Conservation (phyloP, 164 flowering plant species). For the Hamamelis virginiana region DNA sequence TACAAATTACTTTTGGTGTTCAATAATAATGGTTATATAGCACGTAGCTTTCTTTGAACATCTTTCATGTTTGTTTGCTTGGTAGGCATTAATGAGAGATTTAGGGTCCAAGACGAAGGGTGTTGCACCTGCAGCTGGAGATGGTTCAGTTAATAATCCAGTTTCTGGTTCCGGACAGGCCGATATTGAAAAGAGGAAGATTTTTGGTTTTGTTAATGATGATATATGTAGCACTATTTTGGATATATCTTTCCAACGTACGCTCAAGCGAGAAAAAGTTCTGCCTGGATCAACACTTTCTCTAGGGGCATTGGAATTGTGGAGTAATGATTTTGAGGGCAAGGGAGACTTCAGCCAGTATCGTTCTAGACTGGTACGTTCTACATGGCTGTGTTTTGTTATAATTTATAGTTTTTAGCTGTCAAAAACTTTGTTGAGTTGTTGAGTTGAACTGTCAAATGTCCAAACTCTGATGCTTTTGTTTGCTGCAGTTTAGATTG, state of each 20-base stretch:
- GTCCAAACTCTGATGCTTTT: background rate
- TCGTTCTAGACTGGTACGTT: conserved; percentile 84
- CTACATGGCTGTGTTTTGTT: conserved; percentile 1
- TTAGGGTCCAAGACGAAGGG: conserved; percentile 64
- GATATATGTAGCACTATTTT: conserved; percentile 63
- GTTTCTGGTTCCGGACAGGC: conserved; percentile 36
- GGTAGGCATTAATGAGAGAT: conserved; percentile 77
- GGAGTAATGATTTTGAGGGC: conserved; percentile 93
- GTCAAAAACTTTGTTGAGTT: background rate
- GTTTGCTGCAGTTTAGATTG: background rate
- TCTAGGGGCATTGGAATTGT: conserved; percentile 72
- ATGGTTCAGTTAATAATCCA: conserved; percentile 22
- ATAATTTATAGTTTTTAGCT: background rate
- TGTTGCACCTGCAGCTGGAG: conserved; percentile 41
- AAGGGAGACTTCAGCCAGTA: conserved; percentile 85
- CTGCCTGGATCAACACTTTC: conserved; percentile 38
- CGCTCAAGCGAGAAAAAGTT: conserved; percentile 73
- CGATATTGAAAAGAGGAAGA: conserved; percentile 57
- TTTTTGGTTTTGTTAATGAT: conserved; percentile 53
- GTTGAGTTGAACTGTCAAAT: background rate
- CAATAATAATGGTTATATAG: background rate
- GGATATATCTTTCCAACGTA: conserved; percentile 70
- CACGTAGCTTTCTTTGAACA: background rate
- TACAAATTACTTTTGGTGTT: background rate
- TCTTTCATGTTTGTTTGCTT: conserved; percentile 13